Evolutionary conservation across 163 green algal genomes (phyloP), one percentile per base, ranked within the genome.

Genomic region (Scenedesmus sp.): DNA sequence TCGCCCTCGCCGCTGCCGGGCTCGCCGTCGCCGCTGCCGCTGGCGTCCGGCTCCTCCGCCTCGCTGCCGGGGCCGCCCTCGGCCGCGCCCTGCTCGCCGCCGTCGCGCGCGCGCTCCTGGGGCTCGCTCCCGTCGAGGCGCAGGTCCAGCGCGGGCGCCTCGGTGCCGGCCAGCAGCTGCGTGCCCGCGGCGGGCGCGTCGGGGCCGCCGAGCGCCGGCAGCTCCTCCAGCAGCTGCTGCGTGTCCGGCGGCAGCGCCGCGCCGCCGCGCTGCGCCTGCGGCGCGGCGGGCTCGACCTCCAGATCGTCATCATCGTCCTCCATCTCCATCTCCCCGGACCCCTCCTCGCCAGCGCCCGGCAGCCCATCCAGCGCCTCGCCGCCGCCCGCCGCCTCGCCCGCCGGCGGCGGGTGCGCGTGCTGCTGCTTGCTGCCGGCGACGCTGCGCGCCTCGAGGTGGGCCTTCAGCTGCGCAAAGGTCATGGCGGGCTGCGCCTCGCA

Each of bases 111-210:
- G n/a, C n/a, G n/a, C n/a, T n/a, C n/a, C n/a, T n/a, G n/a, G n/a
- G n/a, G n/a, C 48, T 44, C 3, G 56, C n/a, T 18, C 10, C 81
- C 82, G 13, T 82, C 82, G 31, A 80, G 79, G 22, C 63, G 54
- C 50, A 83, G 53, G 28, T 85, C 78, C 31, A 84, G 64, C 39
- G 73, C 18, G 44, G 48, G 14, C 7, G 34, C 44, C 63, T 72
- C 47, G 20, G 63, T 26, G 36, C 45, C 72, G 42, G 45, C 47
- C 18, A 60, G 36, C 67, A 62, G 9, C 20, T 3, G 22, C 20
- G n/a, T 24, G 17, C 22, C 54, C 9, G 50, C 34, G 20, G 24
- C 34, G 36, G n/a, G 54, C 39, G 47, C 39, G 20, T 62, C 53
- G 50, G 10, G 4, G 42, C 2, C 0, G 22, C 17, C 29, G 10